Conservation (phyloP, 257 asterid genomes). For the Hygrophila difformis region DNA sequence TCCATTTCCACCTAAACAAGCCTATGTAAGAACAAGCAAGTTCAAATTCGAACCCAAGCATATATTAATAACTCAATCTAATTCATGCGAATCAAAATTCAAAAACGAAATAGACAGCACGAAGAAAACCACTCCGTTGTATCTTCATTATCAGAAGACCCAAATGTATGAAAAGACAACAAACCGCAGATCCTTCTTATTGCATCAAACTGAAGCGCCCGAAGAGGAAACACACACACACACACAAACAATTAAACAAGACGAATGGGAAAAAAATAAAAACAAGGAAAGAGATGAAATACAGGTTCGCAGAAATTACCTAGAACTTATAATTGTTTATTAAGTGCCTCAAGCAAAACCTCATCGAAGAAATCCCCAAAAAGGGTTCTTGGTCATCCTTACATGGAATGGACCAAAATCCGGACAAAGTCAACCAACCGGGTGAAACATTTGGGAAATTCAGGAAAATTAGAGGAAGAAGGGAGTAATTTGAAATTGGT, state of each 20-base stretch:
- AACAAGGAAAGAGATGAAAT: neutral
- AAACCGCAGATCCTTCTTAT: conserved; percentile 10
- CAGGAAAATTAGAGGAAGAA: conserved; percentile 10
- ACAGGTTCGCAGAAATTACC: conserved; percentile 10
- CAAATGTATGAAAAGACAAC: conserved; percentile 1
- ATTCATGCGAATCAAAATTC: conserved; percentile 2
- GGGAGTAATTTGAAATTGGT: too few relatives aligned
- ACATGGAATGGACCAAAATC: conserved; percentile 14
- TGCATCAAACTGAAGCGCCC: neutral
- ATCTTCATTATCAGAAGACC: too few relatives aligned
- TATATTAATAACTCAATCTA: conserved; percentile 5
- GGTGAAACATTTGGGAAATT: neutral
- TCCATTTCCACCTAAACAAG: neutral
- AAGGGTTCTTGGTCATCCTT: conserved; percentile 5
- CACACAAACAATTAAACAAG: conserved; percentile 10
- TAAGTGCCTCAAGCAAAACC: conserved; percentile 13
- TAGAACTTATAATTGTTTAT: conserved; percentile 15
- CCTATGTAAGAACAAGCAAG: too few relatives aligned
- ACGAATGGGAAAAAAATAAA: conserved; percentile 3
- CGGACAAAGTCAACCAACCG: conserved; percentile 17
- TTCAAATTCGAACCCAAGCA: neutral
- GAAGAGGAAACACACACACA: conserved; percentile 4
- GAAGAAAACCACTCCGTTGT: neutral
- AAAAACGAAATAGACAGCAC: neutral
- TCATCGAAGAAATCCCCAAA: too few relatives aligned